phyloP scores from a whole-genome alignment of 192 early-diverging fungal genomes.

The Linnemannia hyalina region DNA sequence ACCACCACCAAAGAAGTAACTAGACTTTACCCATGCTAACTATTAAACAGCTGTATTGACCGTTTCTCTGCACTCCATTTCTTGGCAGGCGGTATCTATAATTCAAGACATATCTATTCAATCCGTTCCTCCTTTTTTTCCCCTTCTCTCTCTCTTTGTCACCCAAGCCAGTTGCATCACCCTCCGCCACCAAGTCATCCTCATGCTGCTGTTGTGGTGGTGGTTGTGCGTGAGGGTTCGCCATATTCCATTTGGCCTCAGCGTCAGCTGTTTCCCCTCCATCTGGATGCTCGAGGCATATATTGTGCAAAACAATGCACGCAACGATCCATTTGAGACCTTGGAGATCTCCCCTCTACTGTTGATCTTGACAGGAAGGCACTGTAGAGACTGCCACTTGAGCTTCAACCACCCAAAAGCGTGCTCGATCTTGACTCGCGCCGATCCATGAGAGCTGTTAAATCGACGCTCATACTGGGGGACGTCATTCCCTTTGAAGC shows the following conservation, averaged over 20 bases:
- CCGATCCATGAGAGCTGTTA: slow-evolving; percentile 6
- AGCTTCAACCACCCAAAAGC: slow-evolving; percentile 10
- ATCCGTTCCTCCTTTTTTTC: neutral
- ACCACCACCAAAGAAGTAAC: neutral
- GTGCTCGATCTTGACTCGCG: slow-evolving; percentile 18
- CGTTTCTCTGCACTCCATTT: neutral
- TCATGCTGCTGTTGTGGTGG: neutral
- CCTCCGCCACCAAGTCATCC: neutral
- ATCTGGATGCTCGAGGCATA: neutral
- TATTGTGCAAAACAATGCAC: slow-evolving; percentile 12
- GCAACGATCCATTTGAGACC: slow-evolving; percentile 12
- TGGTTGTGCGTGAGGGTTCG: neutral
- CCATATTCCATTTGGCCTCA: neutral
- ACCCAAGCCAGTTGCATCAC: neutral
- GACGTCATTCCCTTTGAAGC: slow-evolving; percentile 3
- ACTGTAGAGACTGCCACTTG: slow-evolving; percentile 9
- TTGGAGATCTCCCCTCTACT: neutral
- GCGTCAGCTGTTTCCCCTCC: too few relatives aligned
- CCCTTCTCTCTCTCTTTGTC: neutral
- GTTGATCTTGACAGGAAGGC: slow-evolving; percentile 18
- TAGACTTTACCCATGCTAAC: neutral
- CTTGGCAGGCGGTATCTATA: neutral
- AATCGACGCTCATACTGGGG: neutral
- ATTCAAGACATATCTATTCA: neutral
- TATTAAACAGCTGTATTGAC: neutral